Evolutionary conservation across 805 yeast species (phyloP).

Genomic region (Lipomyces chichibuensis): DNA sequence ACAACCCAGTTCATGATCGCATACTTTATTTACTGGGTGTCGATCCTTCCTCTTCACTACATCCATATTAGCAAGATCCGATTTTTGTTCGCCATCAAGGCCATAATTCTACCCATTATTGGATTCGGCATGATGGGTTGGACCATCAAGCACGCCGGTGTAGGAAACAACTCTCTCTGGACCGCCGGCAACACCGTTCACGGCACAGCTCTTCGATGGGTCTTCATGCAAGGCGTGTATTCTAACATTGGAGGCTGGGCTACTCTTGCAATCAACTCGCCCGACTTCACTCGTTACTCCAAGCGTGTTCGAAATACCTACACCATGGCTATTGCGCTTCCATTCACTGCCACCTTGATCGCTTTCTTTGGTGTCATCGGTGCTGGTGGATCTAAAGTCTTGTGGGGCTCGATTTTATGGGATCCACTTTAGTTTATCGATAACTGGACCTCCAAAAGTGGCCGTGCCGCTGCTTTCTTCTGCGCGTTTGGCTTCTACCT

Average conservation of each 20-base stretch:
- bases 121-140: constrained; percentile 32
- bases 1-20: constrained; percentile 38
- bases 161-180: constrained; percentile 27
- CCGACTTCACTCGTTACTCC: constrained; percentile 51
- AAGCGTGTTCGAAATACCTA: constrained; percentile 43
- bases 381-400: constrained; percentile 50
- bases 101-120: constrained; percentile 27
- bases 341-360: constrained; percentile 49
- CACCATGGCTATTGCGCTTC: constrained; percentile 46
- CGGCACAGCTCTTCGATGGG: constrained; percentile 47
- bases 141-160: constrained; percentile 27
- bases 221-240: constrained; percentile 48
- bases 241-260: constrained; percentile 49
- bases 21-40: constrained; percentile 27
- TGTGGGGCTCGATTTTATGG: constrained; percentile 52
- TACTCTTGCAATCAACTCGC: constrained; percentile 49
- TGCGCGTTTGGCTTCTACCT: constrained; percentile 44
- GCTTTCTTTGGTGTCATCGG: constrained; percentile 54
- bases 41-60: constrained; percentile 31
- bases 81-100: constrained; percentile 27
- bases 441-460: constrained; percentile 48
- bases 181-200: constrained; percentile 39
- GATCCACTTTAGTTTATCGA: constrained; percentile 49
- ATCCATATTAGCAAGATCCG: constrained; percentile 22
- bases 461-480: constrained; percentile 56